Evolutionary conservation across 129 eudicot species (phyloP), one percentile per base, ranked within the genome.

Genomic region (Pittosporum tobira): DNA sequence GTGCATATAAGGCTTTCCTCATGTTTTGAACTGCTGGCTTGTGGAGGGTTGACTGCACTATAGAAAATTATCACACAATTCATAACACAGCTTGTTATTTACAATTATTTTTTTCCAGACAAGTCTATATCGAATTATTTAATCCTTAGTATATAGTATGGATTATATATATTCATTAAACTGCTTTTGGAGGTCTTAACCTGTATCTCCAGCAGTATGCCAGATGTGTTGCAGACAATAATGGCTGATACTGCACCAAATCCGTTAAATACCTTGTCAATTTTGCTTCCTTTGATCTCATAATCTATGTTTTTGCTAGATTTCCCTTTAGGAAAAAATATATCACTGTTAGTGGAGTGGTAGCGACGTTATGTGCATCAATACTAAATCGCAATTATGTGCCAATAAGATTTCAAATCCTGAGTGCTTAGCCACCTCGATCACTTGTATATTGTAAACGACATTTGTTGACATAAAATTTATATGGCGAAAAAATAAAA

Each of bases 201-300:
- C 72, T 79, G 86, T 64, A 80, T 65, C 59, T 80, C 82, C 20
- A 61, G 76, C 61, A 80, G 73, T 70, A 80, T 68, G 55, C 86
- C 86, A 49, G 82, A 50, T 27, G 78, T 63, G 73, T 80, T 75
- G 79, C 82, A 71, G 22, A 80, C 81, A 45, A 75, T 68, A 29
- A 80, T 80, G 52, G 86, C 82, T 48, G 86, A 75, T 52, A 80
- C 65, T 11, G 86, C 86, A 19, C 86, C 82, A 42, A 80, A 75
- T 25, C 76, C 79, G 21, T 68, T 68, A 68, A 71, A 71, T 42
- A 65, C 79, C 77, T 72, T 75, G 47, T 49, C 65, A 24, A 64
- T 61, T 13, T 46, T 72, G 76, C 71, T 75, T 60, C 86, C 79
- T 13, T 18, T 64, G 18, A 80, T 68, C 47, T 72, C 68, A 46